A percentile compares a stretch with the other conserved stretches of the same genome.
Evolutionary conservation across 192 early-diverging fungal genomes (phyloP).

Genomic region (Entomortierella beljakovae): DNA sequence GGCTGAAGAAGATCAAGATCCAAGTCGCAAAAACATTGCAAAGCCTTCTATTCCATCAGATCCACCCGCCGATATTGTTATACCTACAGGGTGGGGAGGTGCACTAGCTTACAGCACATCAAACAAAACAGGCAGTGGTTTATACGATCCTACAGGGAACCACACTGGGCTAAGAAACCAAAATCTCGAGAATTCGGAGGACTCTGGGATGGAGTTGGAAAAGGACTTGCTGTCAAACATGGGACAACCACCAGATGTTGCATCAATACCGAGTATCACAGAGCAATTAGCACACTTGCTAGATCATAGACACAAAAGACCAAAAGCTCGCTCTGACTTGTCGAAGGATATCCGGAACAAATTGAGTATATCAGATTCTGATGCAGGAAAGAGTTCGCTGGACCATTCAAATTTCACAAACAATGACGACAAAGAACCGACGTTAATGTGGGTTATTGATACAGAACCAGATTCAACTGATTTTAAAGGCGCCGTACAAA

Average conservation of each 20-base stretch:
- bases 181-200: too few species aligned
- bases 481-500: background rate
- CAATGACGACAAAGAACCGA: background rate
- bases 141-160: background rate
- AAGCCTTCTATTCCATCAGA: background rate
- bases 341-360: background rate
- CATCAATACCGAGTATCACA: background rate
- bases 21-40: slow-evolving; percentile 1
- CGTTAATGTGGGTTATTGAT: slow-evolving; percentile 14
- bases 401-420: background rate
- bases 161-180: background rate
- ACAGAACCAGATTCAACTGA: slow-evolving; percentile 5
- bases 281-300: too few species aligned
- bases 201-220: background rate
- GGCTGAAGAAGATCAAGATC: slow-evolving; percentile 44
- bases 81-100: slow-evolving; percentile 39
- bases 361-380: background rate
- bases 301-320: background rate
- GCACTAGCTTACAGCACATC: slow-evolving; percentile 15
- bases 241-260: background rate
- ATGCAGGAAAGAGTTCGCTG: background rate
- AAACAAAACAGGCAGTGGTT: background rate
- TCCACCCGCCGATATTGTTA: background rate
- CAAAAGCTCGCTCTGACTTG: background rate
- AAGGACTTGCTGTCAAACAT: background rate